These are phyloP conservation scores for Neonectria magnoliae DNA, from an alignment of 2,329 filamentous ascomycete species.

Conservation along the genomic window DNA sequence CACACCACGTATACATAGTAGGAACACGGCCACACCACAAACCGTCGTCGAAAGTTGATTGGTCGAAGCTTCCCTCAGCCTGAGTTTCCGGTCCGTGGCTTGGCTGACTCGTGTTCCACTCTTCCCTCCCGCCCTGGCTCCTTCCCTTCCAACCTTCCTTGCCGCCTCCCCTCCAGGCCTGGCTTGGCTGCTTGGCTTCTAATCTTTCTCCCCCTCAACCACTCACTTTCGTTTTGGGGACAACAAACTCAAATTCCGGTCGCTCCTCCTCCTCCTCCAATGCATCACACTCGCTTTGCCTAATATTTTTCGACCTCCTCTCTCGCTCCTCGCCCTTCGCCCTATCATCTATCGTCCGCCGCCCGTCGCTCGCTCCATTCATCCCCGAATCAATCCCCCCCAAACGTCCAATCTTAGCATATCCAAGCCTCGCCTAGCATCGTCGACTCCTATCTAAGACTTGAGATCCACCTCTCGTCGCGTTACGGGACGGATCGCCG, in stretches of 20 bases:
- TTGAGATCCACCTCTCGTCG: constrained; percentile 28
- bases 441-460: constrained; percentile 21
- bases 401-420: constrained; percentile 11
- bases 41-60: constrained; percentile 25
- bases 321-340: neutral
- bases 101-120: constrained; percentile 34
- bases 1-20: neutral
- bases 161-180: constrained; percentile 2
- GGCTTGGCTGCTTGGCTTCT: constrained; percentile 1
- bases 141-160: neutral
- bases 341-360: too few relatives aligned
- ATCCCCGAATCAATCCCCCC: neutral
- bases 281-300: constrained; percentile 7
- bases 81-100: constrained; percentile 3
- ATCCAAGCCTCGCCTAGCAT: constrained; percentile 12
- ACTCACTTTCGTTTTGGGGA: constrained; percentile 10
- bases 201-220: neutral
- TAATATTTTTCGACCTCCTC: neutral
- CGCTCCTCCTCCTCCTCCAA: neutral
- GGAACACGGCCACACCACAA: neutral
- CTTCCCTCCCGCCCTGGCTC: neutral
- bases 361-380: constrained; percentile 6
- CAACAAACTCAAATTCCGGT: constrained; percentile 18
- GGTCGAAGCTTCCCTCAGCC: constrained; percentile 27
- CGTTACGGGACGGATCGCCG: constrained; percentile 26